Conservation (phyloP, 2,329 filamentous ascomycete species). For the Parasarocladium wereldwijsianum region DNA sequence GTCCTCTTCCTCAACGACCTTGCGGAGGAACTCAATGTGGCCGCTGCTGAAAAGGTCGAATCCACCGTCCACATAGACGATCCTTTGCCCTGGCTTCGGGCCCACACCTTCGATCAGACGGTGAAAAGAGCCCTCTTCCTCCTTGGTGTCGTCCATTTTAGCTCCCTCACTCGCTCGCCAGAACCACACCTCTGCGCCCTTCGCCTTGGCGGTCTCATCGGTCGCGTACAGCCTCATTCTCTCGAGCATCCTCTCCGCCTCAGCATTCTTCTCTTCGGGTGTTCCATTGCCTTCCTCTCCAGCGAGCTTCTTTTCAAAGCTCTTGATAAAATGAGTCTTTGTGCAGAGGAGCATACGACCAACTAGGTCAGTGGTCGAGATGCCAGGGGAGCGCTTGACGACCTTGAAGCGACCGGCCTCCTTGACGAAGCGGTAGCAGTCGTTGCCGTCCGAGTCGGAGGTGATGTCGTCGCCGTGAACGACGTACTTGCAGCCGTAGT, state of each 20-base stretch:
- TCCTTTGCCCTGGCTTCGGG: conserved; percentile 61
- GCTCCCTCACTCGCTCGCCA: conserved; percentile 48
- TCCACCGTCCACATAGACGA: conserved; percentile 92
- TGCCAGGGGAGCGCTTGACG: conserved; percentile 89
- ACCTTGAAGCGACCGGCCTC: conserved; percentile 88
- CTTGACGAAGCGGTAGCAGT: conserved; percentile 98
- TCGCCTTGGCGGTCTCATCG: conserved; percentile 63
- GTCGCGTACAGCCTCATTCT: conserved; percentile 77
- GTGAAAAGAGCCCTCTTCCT: conserved; percentile 51
- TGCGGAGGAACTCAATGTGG: conserved; percentile 85
- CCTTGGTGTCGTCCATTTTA: conserved; percentile 22
- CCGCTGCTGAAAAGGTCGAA: conserved; percentile 95
- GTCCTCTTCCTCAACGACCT: conserved; percentile 62
- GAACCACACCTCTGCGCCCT: conserved; percentile 74
- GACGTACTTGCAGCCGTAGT: conserved; percentile 90
- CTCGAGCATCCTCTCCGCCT: conserved; percentile 56
- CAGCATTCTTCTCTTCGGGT: conserved; percentile 46
- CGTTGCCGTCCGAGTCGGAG: conserved; percentile 80
- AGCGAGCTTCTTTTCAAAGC: conserved; percentile 50
- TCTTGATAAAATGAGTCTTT: conserved; percentile 83
- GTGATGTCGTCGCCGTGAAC: conserved; percentile 97
- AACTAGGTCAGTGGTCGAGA: conserved; percentile 95
- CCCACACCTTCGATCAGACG: conserved; percentile 57
- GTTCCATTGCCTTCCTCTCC: conserved; percentile 62
- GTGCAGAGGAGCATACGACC: conserved; percentile 95